Evolutionary conservation across 192 early-diverging fungal species (phyloP).

Genomic region (Fimicolochytrium jonesii): DNA sequence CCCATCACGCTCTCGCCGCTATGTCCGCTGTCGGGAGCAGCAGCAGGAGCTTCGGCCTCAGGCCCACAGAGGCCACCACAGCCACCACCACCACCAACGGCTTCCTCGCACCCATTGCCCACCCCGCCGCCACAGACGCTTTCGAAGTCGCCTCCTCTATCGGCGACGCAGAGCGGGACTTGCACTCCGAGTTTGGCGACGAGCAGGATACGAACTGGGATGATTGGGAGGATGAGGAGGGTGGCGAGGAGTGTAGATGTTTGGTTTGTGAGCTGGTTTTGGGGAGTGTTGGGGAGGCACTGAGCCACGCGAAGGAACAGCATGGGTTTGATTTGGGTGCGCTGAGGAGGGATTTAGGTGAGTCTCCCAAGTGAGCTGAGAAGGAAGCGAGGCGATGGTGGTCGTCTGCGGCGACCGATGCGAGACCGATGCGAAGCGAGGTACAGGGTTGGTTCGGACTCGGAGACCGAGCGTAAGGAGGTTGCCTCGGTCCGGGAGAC

Average conservation of each 20-base stretch:
- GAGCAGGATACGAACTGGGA: conserved; percentile 28
- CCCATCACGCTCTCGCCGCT: no score
- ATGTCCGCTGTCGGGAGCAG: no score
- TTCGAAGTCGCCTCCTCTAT: conserved; percentile 26
- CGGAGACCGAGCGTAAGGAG: background rate
- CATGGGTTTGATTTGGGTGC: conserved; percentile 36
- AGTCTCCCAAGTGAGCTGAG: background rate
- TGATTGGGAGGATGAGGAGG: conserved; percentile 39
- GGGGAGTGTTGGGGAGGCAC: conserved; percentile 6
- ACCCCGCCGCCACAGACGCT: no score
- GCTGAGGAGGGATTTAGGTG: conserved; percentile 21
- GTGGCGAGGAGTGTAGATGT: conserved; percentile 19
- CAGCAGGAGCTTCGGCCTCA: no score
- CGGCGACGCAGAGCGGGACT: conserved; percentile 29
- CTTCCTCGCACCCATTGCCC: no score
- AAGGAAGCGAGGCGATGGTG: no score
- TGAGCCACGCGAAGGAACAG: conserved; percentile 19
- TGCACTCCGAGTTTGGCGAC: conserved; percentile 31
- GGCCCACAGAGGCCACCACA: no score
- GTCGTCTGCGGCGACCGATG: no score
- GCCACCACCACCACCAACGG: no score
- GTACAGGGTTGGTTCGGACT: no score
- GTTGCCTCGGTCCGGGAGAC: no score
- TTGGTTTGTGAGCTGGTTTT: conserved; percentile 21
- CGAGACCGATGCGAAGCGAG: no score